Percentiles rank a stretch among this genome's conserved stretches.
These are phyloP conservation scores for Cydonia oblonga DNA, from an alignment of 331 rosid genomes.

Conservation along the genomic window DNA sequence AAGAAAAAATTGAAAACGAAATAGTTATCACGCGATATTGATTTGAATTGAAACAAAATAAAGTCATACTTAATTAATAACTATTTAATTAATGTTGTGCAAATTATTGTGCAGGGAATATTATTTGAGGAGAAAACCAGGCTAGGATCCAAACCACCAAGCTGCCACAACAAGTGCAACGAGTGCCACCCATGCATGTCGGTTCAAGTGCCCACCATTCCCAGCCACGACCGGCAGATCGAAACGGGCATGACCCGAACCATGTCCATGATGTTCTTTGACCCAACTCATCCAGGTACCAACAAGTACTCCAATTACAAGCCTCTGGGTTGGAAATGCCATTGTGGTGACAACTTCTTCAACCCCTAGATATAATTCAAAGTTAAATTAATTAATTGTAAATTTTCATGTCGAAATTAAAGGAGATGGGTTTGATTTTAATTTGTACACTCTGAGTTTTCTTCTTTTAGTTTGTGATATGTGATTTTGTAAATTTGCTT, in stretches of 20 bases:
- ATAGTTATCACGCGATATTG: no score
- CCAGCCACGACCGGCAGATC: constrained; percentile 21
- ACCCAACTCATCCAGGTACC: constrained; percentile 23
- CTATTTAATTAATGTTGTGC: not conserved
- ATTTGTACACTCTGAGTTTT: not conserved
- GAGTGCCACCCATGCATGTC: constrained; percentile 89
- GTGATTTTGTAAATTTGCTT: not conserved
- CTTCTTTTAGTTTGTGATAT: not conserved
- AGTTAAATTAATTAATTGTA: not conserved
- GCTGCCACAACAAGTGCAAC: constrained; percentile 86
- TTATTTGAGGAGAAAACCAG: constrained; percentile 53
- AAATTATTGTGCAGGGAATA: constrained; percentile 27
- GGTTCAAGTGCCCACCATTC: constrained; percentile 58
- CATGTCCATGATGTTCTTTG: constrained; percentile 10
- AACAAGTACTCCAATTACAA: constrained; percentile 78
- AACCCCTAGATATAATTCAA: constrained; percentile 34
- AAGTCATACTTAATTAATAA: no score
- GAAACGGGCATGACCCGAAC: constrained; percentile 18
- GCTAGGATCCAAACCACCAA: constrained; percentile 78
- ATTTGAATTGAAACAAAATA: not conserved
- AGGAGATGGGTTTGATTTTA: not conserved
- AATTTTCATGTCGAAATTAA: not conserved
- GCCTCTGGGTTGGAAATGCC: constrained; percentile 89
- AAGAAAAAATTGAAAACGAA: no score
- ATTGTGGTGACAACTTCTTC: constrained; percentile 57